A percentile compares a stretch with the other conserved stretches of the same genome.
Conservation (phyloP, 768 basidiomycete genomes). For the Cyclocybe cylindracea region DNA sequence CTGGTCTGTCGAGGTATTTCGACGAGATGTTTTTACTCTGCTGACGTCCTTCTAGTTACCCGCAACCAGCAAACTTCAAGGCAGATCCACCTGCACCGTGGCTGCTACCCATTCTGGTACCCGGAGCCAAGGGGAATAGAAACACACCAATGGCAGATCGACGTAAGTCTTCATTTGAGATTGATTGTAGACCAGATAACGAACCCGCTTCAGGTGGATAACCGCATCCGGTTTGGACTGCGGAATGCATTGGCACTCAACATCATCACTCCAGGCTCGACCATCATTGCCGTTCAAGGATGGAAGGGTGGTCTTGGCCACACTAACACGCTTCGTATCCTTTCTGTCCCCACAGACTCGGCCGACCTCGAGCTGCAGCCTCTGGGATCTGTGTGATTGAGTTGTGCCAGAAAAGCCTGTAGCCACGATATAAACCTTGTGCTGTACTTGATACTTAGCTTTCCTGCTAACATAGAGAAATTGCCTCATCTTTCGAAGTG, state of each 20-base stretch:
- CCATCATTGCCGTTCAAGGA: slow-evolving; percentile 96
- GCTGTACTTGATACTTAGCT: too few relatives aligned
- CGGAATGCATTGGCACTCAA: slow-evolving; percentile 80
- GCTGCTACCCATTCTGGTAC: slow-evolving; percentile 97
- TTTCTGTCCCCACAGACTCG: slow-evolving; percentile 79
- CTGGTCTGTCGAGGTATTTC: slow-evolving; percentile 53
- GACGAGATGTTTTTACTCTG: background rate
- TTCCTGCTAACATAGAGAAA: too few relatives aligned
- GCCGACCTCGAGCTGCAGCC: slow-evolving; percentile 80
- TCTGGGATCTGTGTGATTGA: slow-evolving; percentile 31
- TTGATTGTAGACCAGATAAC: slow-evolving; percentile 1
- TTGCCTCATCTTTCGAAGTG: too few relatives aligned
- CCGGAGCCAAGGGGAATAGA: slow-evolving; percentile 89
- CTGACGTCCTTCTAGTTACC: slow-evolving; percentile 59
- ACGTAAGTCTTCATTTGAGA: slow-evolving; percentile 56
- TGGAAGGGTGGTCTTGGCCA: slow-evolving; percentile 98
- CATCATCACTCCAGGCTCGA: slow-evolving; percentile 85
- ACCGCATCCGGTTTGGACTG: slow-evolving; percentile 88
- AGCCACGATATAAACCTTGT: background rate
- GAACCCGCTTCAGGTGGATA: slow-evolving; percentile 63
- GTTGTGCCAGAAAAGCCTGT: background rate
- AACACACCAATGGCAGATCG: slow-evolving; percentile 94
- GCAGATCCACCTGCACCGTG: slow-evolving; percentile 95
- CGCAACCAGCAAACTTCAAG: slow-evolving; percentile 95
- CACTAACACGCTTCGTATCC: slow-evolving; percentile 86